A percentile compares a stretch with the other conserved stretches of the same genome.
Evolutionary conservation across 345 rosid species (phyloP).

Genomic region (Trapa bicornis): DNA sequence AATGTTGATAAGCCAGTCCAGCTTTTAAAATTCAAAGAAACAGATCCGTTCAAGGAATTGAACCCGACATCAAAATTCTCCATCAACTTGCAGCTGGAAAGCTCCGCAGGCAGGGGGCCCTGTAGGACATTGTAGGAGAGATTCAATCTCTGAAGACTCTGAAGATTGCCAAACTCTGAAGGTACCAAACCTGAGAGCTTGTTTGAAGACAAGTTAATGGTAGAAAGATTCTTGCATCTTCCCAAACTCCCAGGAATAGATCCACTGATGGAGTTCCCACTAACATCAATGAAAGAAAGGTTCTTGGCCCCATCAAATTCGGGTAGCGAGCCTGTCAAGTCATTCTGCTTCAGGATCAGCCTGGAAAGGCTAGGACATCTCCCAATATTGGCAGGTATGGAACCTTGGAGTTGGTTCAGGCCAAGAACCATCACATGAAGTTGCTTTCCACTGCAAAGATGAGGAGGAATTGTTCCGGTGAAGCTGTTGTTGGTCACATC

Average conservation of each 20-base stretch:
- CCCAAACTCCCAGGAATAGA: conserved; percentile 45
- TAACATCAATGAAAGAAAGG: conserved; percentile 41
- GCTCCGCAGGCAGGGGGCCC: conserved; percentile 52
- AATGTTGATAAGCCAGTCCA: conserved; percentile 45
- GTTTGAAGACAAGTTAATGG: conserved; percentile 49
- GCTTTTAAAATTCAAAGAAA: conserved; percentile 31
- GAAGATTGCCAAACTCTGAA: conserved; percentile 40
- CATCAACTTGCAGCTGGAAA: conserved; percentile 34
- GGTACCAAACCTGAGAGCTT: conserved; percentile 49
- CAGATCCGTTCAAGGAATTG: conserved; percentile 47
- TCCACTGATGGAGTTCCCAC: conserved; percentile 47
- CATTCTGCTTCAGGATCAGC: conserved; percentile 46
- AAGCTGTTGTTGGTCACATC: conserved; percentile 53
- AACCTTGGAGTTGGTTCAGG: conserved; percentile 43
- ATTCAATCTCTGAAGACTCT: conserved; percentile 24
- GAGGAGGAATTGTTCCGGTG: conserved; percentile 54
- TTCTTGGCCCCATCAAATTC: conserved; percentile 31
- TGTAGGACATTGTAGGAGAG: conserved; percentile 49
- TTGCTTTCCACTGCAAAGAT: conserved; percentile 50
- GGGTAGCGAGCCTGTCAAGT: conserved; percentile 47
- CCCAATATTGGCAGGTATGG: conserved; percentile 45
- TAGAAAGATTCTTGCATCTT: conserved; percentile 31
- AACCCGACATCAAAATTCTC: conserved; percentile 44
- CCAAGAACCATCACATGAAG: conserved; percentile 44
- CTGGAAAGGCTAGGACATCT: conserved; percentile 45